A percentile compares a stretch with the other conserved stretches of the same genome.
Conservation (phyloP, 1,284 basidiomycete species). For the Bondarzewia mesenterica region DNA sequence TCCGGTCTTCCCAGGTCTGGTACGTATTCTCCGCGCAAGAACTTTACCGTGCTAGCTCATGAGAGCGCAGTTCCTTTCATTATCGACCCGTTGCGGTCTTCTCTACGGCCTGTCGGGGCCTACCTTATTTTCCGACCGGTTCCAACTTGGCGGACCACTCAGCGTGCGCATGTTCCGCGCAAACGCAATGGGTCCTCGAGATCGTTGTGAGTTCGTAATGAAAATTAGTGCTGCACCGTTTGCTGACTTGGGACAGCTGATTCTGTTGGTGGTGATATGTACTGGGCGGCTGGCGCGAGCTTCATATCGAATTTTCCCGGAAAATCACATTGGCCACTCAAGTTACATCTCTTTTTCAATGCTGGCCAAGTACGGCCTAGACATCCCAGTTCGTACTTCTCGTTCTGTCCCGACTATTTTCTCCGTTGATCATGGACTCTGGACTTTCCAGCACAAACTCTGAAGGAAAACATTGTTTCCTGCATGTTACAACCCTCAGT, state of each 20-base stretch:
- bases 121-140: constrained; percentile 74
- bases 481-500: constrained; percentile 50
- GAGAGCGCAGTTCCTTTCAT: constrained; percentile 46
- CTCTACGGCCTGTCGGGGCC: constrained; percentile 44
- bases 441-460: constrained; percentile 26
- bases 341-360: constrained; percentile 82
- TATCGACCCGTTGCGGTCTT: constrained; percentile 56
- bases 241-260: constrained; percentile 38
- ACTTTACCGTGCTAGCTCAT: constrained; percentile 1
- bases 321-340: constrained; percentile 84
- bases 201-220: constrained; percentile 47
- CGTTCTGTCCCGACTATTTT: constrained; percentile 5
- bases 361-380: constrained; percentile 74
- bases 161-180: constrained; percentile 81
- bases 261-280: constrained; percentile 84
- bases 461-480: constrained; percentile 29
- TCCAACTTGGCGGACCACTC: constrained; percentile 92
- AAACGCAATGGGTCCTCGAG: constrained; percentile 80
- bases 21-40: constrained; percentile 24
- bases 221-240: not conserved
- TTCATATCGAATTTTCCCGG: constrained; percentile 74
- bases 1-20: constrained; percentile 45
- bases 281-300: constrained; percentile 80
- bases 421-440: not conserved
- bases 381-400: constrained; percentile 40